Percentiles rank a stretch among this genome's conserved stretches.
These are phyloP conservation scores for Ceriops decandra DNA, from an alignment of 345 rosid species.

Conservation along the genomic window DNA sequence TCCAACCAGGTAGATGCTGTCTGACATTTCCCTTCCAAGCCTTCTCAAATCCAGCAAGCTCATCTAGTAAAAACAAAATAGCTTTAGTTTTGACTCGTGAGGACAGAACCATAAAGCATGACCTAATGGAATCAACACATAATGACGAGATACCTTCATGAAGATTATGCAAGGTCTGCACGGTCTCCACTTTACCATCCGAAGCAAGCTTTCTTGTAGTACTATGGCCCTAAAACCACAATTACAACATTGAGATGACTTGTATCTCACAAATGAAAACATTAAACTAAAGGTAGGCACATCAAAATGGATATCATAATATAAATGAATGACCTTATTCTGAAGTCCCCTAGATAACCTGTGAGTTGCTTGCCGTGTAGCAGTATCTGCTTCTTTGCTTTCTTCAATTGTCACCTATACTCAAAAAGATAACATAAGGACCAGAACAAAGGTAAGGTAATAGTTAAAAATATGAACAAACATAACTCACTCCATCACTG, in stretches of 20 bases:
- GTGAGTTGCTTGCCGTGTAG: slow-evolving; percentile 65
- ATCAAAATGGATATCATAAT: neutral
- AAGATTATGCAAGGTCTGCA: slow-evolving; percentile 77
- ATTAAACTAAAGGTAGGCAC: neutral
- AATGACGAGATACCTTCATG: slow-evolving; percentile 49
- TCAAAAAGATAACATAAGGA: neutral
- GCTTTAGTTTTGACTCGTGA: neutral
- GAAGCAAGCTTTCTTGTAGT: slow-evolving; percentile 57
- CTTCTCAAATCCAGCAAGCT: slow-evolving; percentile 61
- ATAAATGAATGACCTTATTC: slow-evolving; percentile 44
- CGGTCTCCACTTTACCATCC: slow-evolving; percentile 71
- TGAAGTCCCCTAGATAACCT: slow-evolving; percentile 62
- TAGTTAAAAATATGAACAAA: slow-evolving; percentile 1
- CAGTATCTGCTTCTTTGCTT: slow-evolving; percentile 76
- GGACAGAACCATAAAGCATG: neutral
- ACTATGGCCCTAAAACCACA: slow-evolving; percentile 61
- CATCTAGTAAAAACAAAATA: slow-evolving; percentile 40
- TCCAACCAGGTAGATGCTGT: slow-evolving; percentile 63
- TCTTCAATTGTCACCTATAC: slow-evolving; percentile 69
- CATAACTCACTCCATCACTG: slow-evolving; percentile 74
- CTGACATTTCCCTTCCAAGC: slow-evolving; percentile 67
- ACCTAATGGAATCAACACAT: neutral
- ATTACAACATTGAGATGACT: neutral
- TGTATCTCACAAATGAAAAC: neutral
- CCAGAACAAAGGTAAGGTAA: neutral